Evolutionary conservation across 2,329 filamentous ascomycete species (phyloP).

Genomic region (Fusarium annulatum): DNA sequence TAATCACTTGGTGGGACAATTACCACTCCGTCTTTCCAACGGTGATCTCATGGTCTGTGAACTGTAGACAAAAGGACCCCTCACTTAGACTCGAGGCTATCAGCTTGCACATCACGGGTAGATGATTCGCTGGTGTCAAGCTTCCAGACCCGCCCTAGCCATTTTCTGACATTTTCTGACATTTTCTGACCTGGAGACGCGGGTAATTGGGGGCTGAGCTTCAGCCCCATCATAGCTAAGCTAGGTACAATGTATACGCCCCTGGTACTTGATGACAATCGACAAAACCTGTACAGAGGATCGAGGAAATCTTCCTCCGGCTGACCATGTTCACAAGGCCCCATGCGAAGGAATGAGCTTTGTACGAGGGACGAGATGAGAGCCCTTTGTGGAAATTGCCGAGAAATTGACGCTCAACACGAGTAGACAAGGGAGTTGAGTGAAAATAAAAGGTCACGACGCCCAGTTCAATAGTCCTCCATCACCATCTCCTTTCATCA

Average conservation of each 20-base stretch:
- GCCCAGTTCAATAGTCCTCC: accelerated
- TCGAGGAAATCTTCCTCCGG: no score
- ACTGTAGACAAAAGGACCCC: no score
- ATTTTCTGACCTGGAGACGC: neutral
- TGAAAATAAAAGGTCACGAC: neutral
- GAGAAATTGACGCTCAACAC: accelerated
- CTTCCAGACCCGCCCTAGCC: accelerated
- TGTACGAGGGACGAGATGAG: accelerated
- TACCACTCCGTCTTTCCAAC: neutral
- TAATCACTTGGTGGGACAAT: accelerated
- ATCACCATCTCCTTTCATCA: neutral
- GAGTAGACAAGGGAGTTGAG: accelerated
- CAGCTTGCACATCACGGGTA: no score
- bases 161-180: neutral
- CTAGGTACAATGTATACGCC: neutral
- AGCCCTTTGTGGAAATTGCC: neutral
- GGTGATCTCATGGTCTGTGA: neutral
- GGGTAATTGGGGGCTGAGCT: neutral
- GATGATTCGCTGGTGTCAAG: neutral
- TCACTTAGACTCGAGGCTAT: no score
- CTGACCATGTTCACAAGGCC: accelerated
- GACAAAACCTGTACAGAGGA: accelerated
- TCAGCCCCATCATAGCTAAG: neutral
- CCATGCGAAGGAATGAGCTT: neutral
- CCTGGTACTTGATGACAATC: neutral